Evolutionary conservation across 2,329 filamentous ascomycete genomes (phyloP).

Genomic region (Endocalyx cinctus): DNA sequence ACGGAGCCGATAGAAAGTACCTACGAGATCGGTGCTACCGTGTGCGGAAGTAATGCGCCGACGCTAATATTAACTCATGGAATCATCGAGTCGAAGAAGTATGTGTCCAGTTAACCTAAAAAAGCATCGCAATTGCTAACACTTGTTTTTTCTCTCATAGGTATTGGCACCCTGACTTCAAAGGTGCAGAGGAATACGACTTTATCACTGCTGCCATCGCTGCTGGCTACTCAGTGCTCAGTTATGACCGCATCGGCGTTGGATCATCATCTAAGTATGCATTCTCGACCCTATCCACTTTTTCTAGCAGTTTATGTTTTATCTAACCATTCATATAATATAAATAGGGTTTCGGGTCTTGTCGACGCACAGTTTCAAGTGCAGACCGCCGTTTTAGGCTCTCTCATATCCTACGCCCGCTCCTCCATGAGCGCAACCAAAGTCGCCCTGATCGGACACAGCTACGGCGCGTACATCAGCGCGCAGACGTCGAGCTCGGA

Average conservation of each 20-base stretch:
- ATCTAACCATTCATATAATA: too few species aligned
- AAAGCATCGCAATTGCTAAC: background rate
- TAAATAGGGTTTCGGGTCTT: too few species aligned
- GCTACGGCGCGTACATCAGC: slow-evolving; percentile 25
- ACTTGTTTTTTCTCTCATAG: slow-evolving; percentile 9
- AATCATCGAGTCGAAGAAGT: slow-evolving; percentile 27
- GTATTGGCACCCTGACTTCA: slow-evolving; percentile 23
- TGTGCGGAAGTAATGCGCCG: slow-evolving; percentile 22
- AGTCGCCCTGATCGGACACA: slow-evolving; percentile 25
- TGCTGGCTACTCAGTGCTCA: slow-evolving; percentile 26
- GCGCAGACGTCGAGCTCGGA: slow-evolving; percentile 16
- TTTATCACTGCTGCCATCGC: slow-evolving; percentile 22
- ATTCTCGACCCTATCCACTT: background rate
- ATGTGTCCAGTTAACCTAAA: slow-evolving; percentile 1
- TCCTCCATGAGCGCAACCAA: slow-evolving; percentile 15
- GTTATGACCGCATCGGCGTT: slow-evolving; percentile 27
- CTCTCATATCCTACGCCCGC: slow-evolving; percentile 21
- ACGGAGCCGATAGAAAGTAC: slow-evolving; percentile 16
- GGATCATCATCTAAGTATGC: slow-evolving; percentile 26
- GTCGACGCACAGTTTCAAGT: slow-evolving; percentile 28
- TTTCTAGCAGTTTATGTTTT: slow-evolving; percentile 13
- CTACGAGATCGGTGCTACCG: slow-evolving; percentile 21
- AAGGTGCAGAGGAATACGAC: slow-evolving; percentile 15
- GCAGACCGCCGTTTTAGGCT: slow-evolving; percentile 23
- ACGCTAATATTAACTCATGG: slow-evolving; percentile 23